Percentiles rank a stretch among this genome's conserved stretches.
Evolutionary conservation across 768 basidiomycete species (phyloP).

Genomic region (Russula lepida): DNA sequence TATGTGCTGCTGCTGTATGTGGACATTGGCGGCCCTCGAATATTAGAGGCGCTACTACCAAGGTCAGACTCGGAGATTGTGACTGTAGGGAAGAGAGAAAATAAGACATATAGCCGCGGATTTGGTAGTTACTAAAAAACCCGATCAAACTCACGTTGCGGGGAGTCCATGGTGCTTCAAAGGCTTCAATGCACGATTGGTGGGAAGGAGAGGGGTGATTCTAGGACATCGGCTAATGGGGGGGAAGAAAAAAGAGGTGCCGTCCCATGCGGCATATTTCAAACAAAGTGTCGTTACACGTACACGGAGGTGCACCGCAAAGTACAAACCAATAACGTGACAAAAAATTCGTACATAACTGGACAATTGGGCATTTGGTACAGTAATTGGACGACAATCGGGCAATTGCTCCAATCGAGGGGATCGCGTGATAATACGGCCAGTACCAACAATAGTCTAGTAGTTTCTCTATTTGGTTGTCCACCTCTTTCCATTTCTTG

Average conservation of each 20-base stretch:
- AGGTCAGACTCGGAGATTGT: not conserved
- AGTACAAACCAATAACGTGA: not conserved
- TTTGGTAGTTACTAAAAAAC: not conserved
- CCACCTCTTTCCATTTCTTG: not conserved
- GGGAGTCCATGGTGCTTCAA: not conserved
- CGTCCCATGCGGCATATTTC: not conserved
- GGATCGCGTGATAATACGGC: not conserved
- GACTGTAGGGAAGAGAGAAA: not conserved
- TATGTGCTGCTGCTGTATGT: conserved; percentile 4
- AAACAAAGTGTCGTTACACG: not conserved
- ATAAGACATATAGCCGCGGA: too few species aligned
- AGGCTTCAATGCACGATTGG: not conserved
- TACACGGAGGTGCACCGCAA: not conserved
- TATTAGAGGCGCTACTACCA: not conserved
- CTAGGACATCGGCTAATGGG: not conserved
- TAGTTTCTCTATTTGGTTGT: not conserved
- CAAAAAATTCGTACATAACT: not conserved
- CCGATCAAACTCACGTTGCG: not conserved
- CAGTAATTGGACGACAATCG: not conserved
- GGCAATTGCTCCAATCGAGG: not conserved
- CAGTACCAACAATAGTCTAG: not conserved
- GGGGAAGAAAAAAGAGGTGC: not conserved
- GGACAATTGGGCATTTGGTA: not conserved
- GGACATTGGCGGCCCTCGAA: not conserved
- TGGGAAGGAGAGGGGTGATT: not conserved